These are phyloP conservation scores for Termitomyces heimii DNA, from an alignment of 768 basidiomycete species.

Conservation along the genomic window DNA sequence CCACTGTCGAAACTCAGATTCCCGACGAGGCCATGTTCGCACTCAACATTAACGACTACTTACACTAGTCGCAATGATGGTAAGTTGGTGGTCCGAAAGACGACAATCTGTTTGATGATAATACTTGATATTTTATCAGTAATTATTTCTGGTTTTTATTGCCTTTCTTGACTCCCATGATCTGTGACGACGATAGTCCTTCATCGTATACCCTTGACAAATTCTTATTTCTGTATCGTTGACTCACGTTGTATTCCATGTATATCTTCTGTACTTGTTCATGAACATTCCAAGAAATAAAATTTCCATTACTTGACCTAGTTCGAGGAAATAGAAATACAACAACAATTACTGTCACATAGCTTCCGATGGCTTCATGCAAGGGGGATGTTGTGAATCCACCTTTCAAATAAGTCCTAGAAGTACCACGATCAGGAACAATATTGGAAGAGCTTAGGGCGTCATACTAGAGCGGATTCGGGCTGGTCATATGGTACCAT, in stretches of 20 bases:
- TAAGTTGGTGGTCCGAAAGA: background rate
- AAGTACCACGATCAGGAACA: background rate
- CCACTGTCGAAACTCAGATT: constrained; percentile 1
- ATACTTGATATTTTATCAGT: background rate
- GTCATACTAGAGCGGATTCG: constrained; percentile 70
- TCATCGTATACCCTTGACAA: background rate
- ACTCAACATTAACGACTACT: constrained; percentile 23
- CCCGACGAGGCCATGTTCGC: constrained; percentile 18
- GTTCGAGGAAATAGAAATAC: background rate
- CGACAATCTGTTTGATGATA: background rate
- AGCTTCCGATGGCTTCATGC: constrained; percentile 4
- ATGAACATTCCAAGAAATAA: background rate
- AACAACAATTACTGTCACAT: background rate
- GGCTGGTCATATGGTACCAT: constrained; percentile 93
- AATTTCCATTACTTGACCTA: background rate
- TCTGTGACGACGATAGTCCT: background rate
- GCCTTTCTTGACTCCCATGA: background rate
- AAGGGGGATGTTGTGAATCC: constrained; percentile 51
- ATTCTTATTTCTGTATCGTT: background rate
- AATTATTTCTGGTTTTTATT: background rate
- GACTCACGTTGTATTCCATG: background rate
- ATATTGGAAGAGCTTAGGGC: background rate
- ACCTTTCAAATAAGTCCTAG: constrained; percentile 56
- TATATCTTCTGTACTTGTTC: background rate
- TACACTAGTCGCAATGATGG: constrained; percentile 13